A percentile compares a stretch with the other conserved stretches of the same genome.
Conservation (phyloP, 768 basidiomycete genomes). For the Naganishia onofrii region DNA sequence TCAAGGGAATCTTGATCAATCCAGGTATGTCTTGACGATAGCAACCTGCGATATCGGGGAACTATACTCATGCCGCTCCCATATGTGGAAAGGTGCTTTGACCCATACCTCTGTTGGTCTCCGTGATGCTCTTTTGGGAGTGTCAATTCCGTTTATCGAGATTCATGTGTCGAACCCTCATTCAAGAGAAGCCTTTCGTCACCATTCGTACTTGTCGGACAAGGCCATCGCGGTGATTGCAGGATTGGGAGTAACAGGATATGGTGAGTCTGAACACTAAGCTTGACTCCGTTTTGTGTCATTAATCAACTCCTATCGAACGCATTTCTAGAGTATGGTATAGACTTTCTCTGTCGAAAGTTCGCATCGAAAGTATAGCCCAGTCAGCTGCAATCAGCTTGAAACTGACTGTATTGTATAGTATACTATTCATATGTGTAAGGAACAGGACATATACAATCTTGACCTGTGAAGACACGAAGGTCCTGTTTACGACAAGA, state of each 20-base stretch:
- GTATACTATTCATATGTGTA: no score
- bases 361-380: constrained; percentile 2
- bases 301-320: no score
- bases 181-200: constrained; percentile 39
- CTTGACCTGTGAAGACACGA: no score
- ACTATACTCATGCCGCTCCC: background rate
- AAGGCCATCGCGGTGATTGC: constrained; percentile 40
- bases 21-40: constrained; percentile 19
- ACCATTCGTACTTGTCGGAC: constrained; percentile 41
- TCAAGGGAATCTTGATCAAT: constrained; percentile 43
- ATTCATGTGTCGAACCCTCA: constrained; percentile 42
- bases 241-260: constrained; percentile 28
- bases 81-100: constrained; percentile 33
- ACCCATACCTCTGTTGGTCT: constrained; percentile 43
- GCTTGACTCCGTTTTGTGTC: no score
- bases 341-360: constrained; percentile 6
- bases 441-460: no score
- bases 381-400: background rate
- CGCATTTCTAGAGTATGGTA: constrained; percentile 27
- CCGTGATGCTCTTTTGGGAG: constrained; percentile 39
- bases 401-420: no score
- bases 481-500: no score
- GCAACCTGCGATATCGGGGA: background rate
- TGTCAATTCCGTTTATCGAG: constrained; percentile 41
- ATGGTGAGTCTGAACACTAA: constrained; percentile 23